Evolutionary conservation across 495 filamentous ascomycete genomes (phyloP).

Genomic region (Podospora anserina): DNA sequence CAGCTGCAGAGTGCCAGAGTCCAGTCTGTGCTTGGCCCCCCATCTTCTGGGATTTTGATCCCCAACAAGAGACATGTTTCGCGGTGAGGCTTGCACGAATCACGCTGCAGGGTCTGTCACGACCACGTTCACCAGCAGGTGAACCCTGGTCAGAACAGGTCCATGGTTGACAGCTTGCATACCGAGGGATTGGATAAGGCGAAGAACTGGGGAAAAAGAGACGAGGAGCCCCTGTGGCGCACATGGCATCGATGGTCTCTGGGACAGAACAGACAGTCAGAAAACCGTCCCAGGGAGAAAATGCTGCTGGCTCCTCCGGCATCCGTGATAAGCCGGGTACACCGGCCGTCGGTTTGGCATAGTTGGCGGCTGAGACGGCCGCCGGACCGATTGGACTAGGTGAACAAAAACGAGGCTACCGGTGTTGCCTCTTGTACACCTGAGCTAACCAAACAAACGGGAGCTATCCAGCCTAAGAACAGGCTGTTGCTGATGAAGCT

Average conservation of each 20-base stretch:
- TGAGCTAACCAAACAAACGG: background rate
- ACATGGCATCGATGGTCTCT: background rate
- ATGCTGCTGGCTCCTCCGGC: background rate
- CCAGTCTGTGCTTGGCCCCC: background rate
- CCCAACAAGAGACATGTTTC: background rate
- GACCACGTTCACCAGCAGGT: background rate
- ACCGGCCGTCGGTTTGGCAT: background rate
- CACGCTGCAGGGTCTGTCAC: background rate
- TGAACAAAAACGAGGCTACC: no score
- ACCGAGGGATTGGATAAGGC: background rate
- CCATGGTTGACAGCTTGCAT: background rate
- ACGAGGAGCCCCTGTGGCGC: background rate
- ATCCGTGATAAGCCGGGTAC: background rate
- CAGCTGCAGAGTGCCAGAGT: background rate
- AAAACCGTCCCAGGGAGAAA: background rate
- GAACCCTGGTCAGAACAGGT: background rate
- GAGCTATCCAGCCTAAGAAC: background rate
- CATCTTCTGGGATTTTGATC: background rate
- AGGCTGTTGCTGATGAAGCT: background rate
- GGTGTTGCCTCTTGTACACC: no score
- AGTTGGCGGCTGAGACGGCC: background rate
- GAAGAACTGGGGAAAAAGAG: background rate
- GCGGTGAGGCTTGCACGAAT: background rate
- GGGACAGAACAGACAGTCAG: background rate
- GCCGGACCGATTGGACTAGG: background rate